Percentiles rank a stretch among this genome's conserved stretches.
phyloP scores from a whole-genome alignment of 495 filamentous ascomycete genomes.

The Penicillium robsamsonii region DNA sequence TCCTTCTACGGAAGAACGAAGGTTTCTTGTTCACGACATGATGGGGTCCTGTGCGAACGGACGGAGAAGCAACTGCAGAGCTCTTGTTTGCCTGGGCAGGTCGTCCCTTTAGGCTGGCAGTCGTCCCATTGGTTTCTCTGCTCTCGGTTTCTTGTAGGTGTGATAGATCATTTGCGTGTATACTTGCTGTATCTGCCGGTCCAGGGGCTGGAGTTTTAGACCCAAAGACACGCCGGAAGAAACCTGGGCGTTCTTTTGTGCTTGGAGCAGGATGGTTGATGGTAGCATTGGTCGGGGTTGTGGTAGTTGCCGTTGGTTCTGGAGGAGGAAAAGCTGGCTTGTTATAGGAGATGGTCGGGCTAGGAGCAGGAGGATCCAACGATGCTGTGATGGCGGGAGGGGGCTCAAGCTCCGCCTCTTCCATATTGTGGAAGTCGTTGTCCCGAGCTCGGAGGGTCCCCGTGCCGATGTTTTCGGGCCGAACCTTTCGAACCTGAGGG shows the following conservation, averaged over 20 bases:
- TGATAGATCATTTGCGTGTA: slow-evolving; percentile 22
- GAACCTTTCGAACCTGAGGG: slow-evolving; percentile 29
- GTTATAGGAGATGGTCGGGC: slow-evolving; percentile 53
- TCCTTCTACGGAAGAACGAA: slow-evolving; percentile 91
- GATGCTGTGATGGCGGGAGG: slow-evolving; percentile 35
- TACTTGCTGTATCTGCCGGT: slow-evolving; percentile 20
- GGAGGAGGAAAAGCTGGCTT: slow-evolving; percentile 42
- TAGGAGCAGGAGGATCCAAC: slow-evolving; percentile 46
- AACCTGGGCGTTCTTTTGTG: slow-evolving; percentile 73
- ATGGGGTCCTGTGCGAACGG: slow-evolving; percentile 45
- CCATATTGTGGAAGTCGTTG: slow-evolving; percentile 25
- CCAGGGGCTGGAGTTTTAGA: slow-evolving; percentile 36
- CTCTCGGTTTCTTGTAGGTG: slow-evolving; percentile 30
- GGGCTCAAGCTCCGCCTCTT: slow-evolving; percentile 32
- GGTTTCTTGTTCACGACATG: slow-evolving; percentile 80
- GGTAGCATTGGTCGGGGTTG: slow-evolving; percentile 5
- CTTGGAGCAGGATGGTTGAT: slow-evolving; percentile 6
- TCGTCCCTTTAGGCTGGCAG: slow-evolving; percentile 22
- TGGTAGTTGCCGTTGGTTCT: slow-evolving; percentile 26
- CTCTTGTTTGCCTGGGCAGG: slow-evolving; percentile 28
- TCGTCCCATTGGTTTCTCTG: slow-evolving; percentile 24
- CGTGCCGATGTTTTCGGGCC: slow-evolving; percentile 43
- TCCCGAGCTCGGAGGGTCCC: slow-evolving; percentile 33
- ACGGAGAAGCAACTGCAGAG: slow-evolving; percentile 28
- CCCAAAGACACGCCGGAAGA: slow-evolving; percentile 89